Base-by-base conservation (phyloP, 345 rosid species). In the Melaleuca quinquenervia region DNA sequence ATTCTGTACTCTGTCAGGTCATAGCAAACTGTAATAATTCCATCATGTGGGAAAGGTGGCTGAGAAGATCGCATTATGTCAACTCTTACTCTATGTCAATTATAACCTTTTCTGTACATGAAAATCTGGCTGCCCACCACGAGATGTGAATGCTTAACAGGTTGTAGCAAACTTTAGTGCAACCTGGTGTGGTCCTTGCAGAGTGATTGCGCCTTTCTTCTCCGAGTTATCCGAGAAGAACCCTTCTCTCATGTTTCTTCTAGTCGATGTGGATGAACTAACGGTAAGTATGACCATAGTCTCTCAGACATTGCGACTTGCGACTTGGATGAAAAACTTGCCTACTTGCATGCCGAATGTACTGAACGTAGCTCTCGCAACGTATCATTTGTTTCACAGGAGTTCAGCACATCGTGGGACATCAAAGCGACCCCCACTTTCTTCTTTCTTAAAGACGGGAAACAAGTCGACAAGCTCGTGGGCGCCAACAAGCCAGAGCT, bases 401-500 rank as follows among this genome's bases (percentile, higher is more conserved):
- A 96, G 21, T 90, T 95, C 87, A 96, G 99, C 92, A 89, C 93
- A 27, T 91, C 97, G 27, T 95, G 95, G 96, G 99, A 95, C 84
- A 93, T 96, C 41, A 95, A 94, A 89, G 98, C 98, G 3, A 96
- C 99, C 50, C 99, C 99, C 1, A 95, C 99, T 3, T 94, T 96
- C 91, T 94, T 94, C 93, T 95, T 96, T 84, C 94, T 95, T n/a
- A 95, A 91, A 93, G 93, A 95, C 75, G 98, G 98, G 85, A 86
- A 92, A 70, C 95, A 94, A 90, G 84, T 92, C 80, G 98, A 95
- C 87, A 96, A 94, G 88, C 96, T 96, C 86, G 97, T 96, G 0
- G 99, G 99, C 64, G 97, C 96, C 18, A 93, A 96, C 95, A 96
- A 92, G 89, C 93, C 94, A 14, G 98, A 95, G 93, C 91, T 96